phyloP scores from a whole-genome alignment of 352 stramenopile species.

The Globisporangium uncinulatum region DNA sequence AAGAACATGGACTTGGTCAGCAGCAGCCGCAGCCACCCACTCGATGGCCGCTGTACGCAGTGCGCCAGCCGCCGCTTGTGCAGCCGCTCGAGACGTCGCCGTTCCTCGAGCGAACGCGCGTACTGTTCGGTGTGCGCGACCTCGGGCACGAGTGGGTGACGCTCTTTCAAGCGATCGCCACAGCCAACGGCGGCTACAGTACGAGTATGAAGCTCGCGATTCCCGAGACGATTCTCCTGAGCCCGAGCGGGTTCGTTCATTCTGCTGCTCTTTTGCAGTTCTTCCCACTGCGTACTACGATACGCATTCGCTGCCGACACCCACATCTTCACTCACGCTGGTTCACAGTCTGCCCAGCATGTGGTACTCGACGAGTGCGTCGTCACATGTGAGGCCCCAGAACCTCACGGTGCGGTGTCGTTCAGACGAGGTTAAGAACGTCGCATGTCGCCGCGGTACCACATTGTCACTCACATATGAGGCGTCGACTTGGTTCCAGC shows the following conservation, averaged over 20 bases:
- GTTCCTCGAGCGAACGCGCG: constrained; percentile 28
- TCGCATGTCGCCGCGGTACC: too few relatives aligned
- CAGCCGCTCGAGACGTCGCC: constrained; percentile 34
- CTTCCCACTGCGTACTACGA: too few relatives aligned
- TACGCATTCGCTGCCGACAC: constrained; percentile 2
- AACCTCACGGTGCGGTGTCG: constrained; percentile 24
- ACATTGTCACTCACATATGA: too few relatives aligned
- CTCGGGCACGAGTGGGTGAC: constrained; percentile 56
- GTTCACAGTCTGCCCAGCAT: constrained; percentile 39
- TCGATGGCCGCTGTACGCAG: constrained; percentile 34
- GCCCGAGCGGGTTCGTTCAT: constrained; percentile 34
- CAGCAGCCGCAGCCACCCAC: background rate
- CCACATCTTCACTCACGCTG: background rate
- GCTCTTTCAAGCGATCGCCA: constrained; percentile 46
- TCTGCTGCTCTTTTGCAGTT: background rate
- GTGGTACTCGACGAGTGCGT: constrained; percentile 52
- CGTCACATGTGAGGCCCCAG: constrained; percentile 31
- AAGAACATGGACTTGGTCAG: constrained; percentile 4
- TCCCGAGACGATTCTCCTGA: constrained; percentile 55
- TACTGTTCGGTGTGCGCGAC: constrained; percentile 26
- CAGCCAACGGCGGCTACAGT: constrained; percentile 15
- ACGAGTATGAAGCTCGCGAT: constrained; percentile 43
- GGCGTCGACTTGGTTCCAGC: constrained; percentile 13
- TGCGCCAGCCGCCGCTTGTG: constrained; percentile 44
- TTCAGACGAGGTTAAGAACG: too few relatives aligned